phyloP scores from a whole-genome alignment of 2,329 filamentous ascomycete genomes.

The Penicillium decumbens region DNA sequence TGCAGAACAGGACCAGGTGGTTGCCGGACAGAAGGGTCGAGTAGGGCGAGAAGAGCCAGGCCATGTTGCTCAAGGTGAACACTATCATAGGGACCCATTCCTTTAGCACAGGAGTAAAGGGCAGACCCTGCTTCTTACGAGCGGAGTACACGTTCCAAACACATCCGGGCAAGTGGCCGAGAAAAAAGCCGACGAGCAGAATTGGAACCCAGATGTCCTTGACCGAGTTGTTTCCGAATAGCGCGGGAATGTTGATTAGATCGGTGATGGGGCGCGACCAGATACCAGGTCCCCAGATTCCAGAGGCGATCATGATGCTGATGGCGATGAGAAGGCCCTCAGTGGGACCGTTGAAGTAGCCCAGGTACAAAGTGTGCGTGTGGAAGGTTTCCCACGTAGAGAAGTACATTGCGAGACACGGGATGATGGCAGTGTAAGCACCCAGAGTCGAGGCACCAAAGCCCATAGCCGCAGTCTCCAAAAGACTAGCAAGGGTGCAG shows the following conservation, averaged over 20 bases:
- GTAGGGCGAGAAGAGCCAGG: slow-evolving; percentile 87
- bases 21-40: slow-evolving; percentile 77
- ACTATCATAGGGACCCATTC: slow-evolving; percentile 91
- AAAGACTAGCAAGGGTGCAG: slow-evolving; percentile 85
- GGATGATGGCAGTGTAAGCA: slow-evolving; percentile 84
- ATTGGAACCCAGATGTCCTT: slow-evolving; percentile 82
- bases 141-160: slow-evolving; percentile 78
- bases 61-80: slow-evolving; percentile 67
- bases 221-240: slow-evolving; percentile 68
- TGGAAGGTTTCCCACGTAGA: slow-evolving; percentile 99
- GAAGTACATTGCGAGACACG: slow-evolving; percentile 97
- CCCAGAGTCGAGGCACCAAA: slow-evolving; percentile 78
- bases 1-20: slow-evolving; percentile 83
- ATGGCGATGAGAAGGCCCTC: slow-evolving; percentile 90
- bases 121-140: slow-evolving; percentile 65
- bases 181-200: slow-evolving; percentile 60
- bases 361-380: slow-evolving; percentile 92
- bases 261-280: slow-evolving; percentile 74
- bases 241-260: slow-evolving; percentile 59
- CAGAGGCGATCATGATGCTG: slow-evolving; percentile 77
- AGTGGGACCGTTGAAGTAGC: slow-evolving; percentile 94
- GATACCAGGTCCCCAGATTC: slow-evolving; percentile 80
- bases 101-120: slow-evolving; percentile 76
- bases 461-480: slow-evolving; percentile 90
- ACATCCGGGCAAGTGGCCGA: slow-evolving; percentile 81